Conservation (phyloP, 139 green algal species). For the Coelastrella sp. region DNA sequence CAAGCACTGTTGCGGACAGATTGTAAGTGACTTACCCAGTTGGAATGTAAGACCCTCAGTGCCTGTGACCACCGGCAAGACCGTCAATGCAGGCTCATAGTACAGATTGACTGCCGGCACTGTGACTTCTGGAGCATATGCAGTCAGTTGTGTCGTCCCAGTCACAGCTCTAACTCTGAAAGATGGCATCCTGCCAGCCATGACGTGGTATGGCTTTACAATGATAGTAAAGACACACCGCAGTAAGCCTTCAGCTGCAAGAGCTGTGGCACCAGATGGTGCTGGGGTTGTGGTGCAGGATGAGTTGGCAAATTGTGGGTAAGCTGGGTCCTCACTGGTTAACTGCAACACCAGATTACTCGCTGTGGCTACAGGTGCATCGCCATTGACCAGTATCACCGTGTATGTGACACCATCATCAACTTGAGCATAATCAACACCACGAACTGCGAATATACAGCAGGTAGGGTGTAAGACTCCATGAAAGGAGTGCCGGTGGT, state of each 20-base stretch:
- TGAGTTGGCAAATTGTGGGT: background rate
- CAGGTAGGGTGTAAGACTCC: too few relatives aligned
- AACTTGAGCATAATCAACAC: background rate
- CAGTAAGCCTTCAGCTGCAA: background rate
- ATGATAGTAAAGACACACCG: background rate
- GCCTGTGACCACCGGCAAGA: background rate
- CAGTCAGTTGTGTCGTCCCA: background rate
- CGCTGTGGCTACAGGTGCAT: background rate
- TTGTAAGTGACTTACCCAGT: background rate
- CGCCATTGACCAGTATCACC: slow-evolving; percentile 1
- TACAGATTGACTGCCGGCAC: background rate
- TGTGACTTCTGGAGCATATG: background rate
- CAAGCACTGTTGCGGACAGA: too few relatives aligned
- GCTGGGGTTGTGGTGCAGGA: background rate
- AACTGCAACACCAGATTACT: background rate
- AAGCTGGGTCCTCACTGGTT: background rate
- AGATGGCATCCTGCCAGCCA: background rate
- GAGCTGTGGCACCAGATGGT: background rate
- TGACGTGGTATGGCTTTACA: background rate
- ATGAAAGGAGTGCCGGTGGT: too few relatives aligned
- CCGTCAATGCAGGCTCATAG: background rate
- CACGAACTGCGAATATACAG: background rate
- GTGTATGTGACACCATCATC: slow-evolving; percentile 16
- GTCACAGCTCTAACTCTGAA: background rate
- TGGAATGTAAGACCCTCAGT: background rate